Conservation (phyloP, 2,329 filamentous ascomycete species). For the Pseudodiploospora longispora region DNA sequence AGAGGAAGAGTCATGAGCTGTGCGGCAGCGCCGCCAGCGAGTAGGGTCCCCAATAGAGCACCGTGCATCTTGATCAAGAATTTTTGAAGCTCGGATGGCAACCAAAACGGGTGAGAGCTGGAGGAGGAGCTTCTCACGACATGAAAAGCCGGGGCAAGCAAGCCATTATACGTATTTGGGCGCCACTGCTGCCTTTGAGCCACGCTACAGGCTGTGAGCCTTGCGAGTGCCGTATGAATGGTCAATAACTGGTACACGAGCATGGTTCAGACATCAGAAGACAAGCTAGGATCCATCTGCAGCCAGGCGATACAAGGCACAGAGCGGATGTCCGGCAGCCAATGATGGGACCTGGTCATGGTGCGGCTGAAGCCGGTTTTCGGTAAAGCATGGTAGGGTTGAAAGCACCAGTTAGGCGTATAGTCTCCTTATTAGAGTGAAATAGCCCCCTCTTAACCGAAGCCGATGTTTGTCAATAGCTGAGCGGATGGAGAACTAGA, state of each 20-base stretch:
- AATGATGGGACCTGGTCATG: not conserved
- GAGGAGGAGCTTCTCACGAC: not conserved
- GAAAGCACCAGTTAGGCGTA: too few species aligned
- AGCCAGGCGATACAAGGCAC: constrained; percentile 5
- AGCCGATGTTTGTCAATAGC: too few species aligned
- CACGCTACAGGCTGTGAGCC: too few species aligned
- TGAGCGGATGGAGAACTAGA: too few species aligned
- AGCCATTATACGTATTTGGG: not conserved
- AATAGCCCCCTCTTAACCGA: too few species aligned
- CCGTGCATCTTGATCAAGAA: not conserved
- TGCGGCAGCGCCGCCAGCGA: constrained; percentile 18
- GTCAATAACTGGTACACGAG: too few species aligned
- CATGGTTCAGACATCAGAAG: too few species aligned
- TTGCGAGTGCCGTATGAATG: too few species aligned
- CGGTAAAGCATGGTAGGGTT: too few species aligned
- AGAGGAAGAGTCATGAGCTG: constrained; percentile 15
- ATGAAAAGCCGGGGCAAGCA: not conserved
- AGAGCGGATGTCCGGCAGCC: constrained; percentile 2
- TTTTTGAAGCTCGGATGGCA: too few species aligned
- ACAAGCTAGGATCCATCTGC: constrained; percentile 3
- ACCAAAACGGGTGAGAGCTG: not conserved
- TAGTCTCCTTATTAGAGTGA: too few species aligned
- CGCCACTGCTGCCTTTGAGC: too few species aligned
- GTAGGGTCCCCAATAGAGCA: not conserved
- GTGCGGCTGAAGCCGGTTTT: constrained; percentile 5